Base-by-base conservation (phyloP, 2,329 filamentous ascomycete species). In the Phyllosticta ampelicida region DNA sequence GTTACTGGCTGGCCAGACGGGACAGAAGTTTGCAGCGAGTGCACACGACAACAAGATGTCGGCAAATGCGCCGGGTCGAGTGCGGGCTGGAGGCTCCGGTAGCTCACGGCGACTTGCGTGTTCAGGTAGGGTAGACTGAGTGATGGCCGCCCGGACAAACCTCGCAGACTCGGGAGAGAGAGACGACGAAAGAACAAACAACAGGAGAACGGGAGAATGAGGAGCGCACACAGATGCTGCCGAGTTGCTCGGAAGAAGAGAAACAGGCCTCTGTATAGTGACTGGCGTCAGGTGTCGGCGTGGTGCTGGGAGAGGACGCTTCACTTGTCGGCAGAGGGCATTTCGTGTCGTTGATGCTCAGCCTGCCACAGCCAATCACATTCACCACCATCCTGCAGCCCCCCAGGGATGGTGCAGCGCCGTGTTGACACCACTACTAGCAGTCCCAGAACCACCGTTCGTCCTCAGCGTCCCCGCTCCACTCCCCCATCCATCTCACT, bases 341-440 rank as follows among this genome's bases (percentile, higher is more conserved):
- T 58, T 52, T 58, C 51, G 55, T 56, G 55, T 49, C 56, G 30
- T 58, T 53, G 44, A 49, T n/a, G 23, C 23, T 44, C 36, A 51
- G 16, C 23, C 50, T 23, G 13, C 19, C 29, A n/a, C 19, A 48
- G 51, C 56, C 51, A 58, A 58, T 58, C 56, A 58, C 26, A 51
- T 23, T 44, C 44, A 29, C 55, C 55, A 30, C 50, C 30, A 21
- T 21, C 19, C n/a, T 19, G 16, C 20, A 3, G n/a, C 28, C 29
- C 18, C 18, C 28, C 26, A 36, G 52, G 26, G 23, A n/a, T 44
- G 26, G 51, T 16, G 26, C 29, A 55, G 49, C 55, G 51, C 55
- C 49, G 21, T 51, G 21, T 26, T 51, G 49, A 21, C 21, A 51
- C 48, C n/a, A 50, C 48, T 16, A 49, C 48, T 19, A 50, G 13